Percentiles rank a stretch among this genome's conserved stretches.
Evolutionary conservation across 2,329 filamentous ascomycete genomes (phyloP).

Genomic region (Diaporthe vexans): DNA sequence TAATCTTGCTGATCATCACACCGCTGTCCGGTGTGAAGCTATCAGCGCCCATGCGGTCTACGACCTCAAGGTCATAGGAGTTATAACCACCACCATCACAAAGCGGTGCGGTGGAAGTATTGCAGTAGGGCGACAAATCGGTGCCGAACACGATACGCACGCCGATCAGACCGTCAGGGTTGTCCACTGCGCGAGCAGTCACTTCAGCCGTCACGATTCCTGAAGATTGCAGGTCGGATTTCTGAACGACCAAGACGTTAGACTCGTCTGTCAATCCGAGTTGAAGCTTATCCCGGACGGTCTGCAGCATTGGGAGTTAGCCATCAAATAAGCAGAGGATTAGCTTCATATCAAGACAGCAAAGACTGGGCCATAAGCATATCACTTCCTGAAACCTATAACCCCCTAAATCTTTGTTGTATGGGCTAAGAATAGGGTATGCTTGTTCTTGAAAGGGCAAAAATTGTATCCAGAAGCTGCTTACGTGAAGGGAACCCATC

Average conservation of each 20-base stretch:
- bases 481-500: conserved; percentile 62
- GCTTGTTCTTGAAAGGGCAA: too few species aligned
- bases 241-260: conserved; percentile 60
- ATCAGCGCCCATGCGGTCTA: conserved; percentile 68
- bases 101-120: conserved; percentile 56
- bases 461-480: too few species aligned
- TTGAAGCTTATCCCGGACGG: conserved; percentile 66
- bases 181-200: conserved; percentile 60
- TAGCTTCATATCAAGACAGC: too few species aligned
- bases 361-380: too few species aligned
- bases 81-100: conserved; percentile 66
- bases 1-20: conserved; percentile 68
- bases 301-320: conserved; percentile 43
- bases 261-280: conserved; percentile 62
- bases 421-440: too few species aligned
- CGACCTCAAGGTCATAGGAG: conserved; percentile 66
- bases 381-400: too few species aligned
- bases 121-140: conserved; percentile 61
- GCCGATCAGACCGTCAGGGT: conserved; percentile 58
- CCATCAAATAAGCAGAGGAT: too few species aligned
- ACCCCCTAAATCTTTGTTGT: too few species aligned
- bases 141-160: conserved; percentile 60
- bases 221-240: conserved; percentile 56
- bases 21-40: conserved; percentile 65
- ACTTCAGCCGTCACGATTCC: conserved; percentile 61